These are phyloP conservation scores for Lipomyces yamadae DNA, from an alignment of 805 yeast species.

Conservation along the genomic window DNA sequence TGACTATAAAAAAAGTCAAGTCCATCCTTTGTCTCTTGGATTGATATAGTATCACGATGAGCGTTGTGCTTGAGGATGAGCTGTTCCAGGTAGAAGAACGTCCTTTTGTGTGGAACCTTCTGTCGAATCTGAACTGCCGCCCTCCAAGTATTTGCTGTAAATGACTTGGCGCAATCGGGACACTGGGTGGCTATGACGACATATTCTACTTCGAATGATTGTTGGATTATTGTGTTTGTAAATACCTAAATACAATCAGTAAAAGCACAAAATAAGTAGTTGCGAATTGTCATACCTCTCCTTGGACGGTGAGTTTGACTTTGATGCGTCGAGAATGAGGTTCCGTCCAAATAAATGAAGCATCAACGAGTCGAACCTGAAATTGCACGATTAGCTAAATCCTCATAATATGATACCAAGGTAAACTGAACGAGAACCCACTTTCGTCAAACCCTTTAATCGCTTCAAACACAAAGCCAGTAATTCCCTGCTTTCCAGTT, in stretches of 20 bases:
- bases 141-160: constrained; percentile 96
- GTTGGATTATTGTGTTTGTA: constrained; percentile 89
- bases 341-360: constrained; percentile 97
- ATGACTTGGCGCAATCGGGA: constrained; percentile 97
- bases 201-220: constrained; percentile 91
- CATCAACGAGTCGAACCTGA: constrained; percentile 86
- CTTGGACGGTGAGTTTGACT: constrained; percentile 91
- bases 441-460: constrained; percentile 84
- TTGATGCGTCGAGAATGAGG: constrained; percentile 96
- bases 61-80: constrained; percentile 90
- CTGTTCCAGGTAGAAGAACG: constrained; percentile 94
- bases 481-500: constrained; percentile 88
- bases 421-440: constrained; percentile 40
- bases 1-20: constrained; percentile 90
- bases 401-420: not conserved
- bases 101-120: constrained; percentile 95
- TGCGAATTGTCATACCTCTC: constrained; percentile 55
- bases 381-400: constrained; percentile 37
- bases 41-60: constrained; percentile 90
- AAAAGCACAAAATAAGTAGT: not conserved
- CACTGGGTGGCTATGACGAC: constrained; percentile 95
- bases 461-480: constrained; percentile 88
- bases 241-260: constrained; percentile 55
- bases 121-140: constrained; percentile 98
- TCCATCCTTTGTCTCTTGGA: constrained; percentile 92